Evolutionary conservation across 2,329 filamentous ascomycete genomes (phyloP), one percentile per base, ranked within the genome.

Genomic region (Chaetomium strumarium): DNA sequence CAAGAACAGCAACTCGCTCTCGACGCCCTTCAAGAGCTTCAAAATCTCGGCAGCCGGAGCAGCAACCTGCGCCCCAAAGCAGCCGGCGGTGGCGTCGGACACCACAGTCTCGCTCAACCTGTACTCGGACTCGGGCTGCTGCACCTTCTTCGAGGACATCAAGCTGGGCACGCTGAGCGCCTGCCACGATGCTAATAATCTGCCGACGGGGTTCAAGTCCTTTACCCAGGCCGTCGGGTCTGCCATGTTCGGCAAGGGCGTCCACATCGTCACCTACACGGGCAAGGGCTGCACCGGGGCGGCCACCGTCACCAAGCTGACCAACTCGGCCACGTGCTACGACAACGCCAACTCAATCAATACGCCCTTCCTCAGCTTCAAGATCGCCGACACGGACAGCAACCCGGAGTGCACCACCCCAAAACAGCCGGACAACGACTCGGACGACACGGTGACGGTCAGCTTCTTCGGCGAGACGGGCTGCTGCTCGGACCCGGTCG

Each of bases 321-420:
- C 43, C 43, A 45, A 45, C 43, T n/a, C 43, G 30, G 43, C 43
- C 16, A 36, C 43, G 17, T 45, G 43, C 43, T 45, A 33, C 43
- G 17, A 20, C 30, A 45, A 36, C 17, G 13, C 31, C 43, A 45
- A 45, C 43, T 45, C 31, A 2, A 45, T 45, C 43, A 45, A 45
- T 31, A 19, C 17, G 16, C 43, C 43, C 5, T 45, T 45, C 31
- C 31, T 36, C 30, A 45, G 43, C 31, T 45, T 45, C 43, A 45
- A 45, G 17, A 45, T 45, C 14, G 30, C 31, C 43, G 19, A 45
- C 43, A 45, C 43, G 13, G 17, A 34, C 43, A 16, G n/a, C 31
- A 34, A 6, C 17, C 43, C 16, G 5, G 43, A 36, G 31, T 45
- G 43, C 31, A 45, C 43, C 17, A 36, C 43, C 10, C 31, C 43